A percentile compares a stretch with the other conserved stretches of the same genome.
Evolutionary conservation across 176 grass and related monocot species (phyloP).

Genomic region (Ampelocalamus luodianensis): DNA sequence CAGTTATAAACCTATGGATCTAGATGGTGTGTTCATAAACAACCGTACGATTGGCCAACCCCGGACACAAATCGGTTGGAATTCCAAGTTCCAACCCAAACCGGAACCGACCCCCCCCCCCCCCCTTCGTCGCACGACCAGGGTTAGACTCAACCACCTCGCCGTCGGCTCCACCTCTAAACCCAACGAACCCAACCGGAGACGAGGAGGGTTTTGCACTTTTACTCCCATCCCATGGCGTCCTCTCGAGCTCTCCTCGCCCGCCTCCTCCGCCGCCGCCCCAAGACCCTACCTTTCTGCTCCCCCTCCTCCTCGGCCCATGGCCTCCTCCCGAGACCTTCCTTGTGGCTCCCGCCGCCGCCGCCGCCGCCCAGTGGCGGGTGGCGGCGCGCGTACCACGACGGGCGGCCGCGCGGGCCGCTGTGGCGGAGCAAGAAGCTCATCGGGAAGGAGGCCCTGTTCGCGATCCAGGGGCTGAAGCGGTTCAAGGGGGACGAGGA

Average conservation of each 20-base stretch:
- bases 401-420: conserved; percentile 86
- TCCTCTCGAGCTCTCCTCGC: conserved; percentile 34
- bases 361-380: background rate
- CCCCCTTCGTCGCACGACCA: background rate
- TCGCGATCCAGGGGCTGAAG: conserved; percentile 86
- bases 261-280: conserved; percentile 18
- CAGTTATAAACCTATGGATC: too few relatives aligned
- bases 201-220: conserved; percentile 24
- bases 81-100: background rate
- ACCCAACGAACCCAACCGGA: conserved; percentile 14
- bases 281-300: conserved; percentile 1
- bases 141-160: background rate
- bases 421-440: conserved; percentile 97
- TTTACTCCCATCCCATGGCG: conserved; percentile 50
- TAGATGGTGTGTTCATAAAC: too few relatives aligned
- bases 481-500: conserved; percentile 91
- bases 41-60: too few relatives aligned
- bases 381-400: conserved; percentile 61
- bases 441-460: conserved; percentile 91
- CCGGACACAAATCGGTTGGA: background rate
- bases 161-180: background rate
- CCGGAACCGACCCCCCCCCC: background rate
- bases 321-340: background rate
- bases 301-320: background rate
- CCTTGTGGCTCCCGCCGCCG: background rate